Conservation (phyloP, 768 basidiomycete species). For the Agrocybe praecox region DNA sequence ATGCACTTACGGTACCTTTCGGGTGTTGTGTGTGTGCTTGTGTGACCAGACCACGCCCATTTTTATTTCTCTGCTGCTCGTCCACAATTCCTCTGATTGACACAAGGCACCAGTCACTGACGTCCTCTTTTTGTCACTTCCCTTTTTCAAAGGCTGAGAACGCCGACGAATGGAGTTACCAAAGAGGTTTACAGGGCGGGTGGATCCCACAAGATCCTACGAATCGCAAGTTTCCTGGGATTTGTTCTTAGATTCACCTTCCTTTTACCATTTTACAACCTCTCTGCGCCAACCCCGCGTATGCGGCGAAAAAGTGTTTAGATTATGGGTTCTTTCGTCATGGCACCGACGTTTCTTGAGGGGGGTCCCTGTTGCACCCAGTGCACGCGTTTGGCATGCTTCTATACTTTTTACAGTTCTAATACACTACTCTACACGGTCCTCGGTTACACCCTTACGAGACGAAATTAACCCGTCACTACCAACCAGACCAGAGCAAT, state of each 20-base stretch:
- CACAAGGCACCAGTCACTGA: not conserved
- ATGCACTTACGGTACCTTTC: not conserved
- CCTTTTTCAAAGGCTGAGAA: slow-evolving; percentile 41
- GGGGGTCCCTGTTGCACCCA: no score
- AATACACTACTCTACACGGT: not conserved
- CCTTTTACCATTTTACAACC: not conserved
- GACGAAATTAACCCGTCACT: not conserved
- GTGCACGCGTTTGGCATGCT: no score
- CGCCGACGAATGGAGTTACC: slow-evolving; percentile 79
- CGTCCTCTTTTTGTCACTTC: not conserved
- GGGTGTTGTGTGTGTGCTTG: not conserved
- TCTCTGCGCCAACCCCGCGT: not conserved
- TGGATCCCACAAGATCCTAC: slow-evolving; percentile 78
- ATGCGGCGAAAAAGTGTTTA: no score
- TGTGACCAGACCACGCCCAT: no score
- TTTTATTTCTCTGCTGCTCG: no score
- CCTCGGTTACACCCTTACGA: not conserved
- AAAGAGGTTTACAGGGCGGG: slow-evolving; percentile 70
- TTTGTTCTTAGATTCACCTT: slow-evolving; percentile 47
- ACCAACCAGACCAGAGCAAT: not conserved
- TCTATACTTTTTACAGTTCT: no score
- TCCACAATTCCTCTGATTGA: no score
- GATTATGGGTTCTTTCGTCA: no score
- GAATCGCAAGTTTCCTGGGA: slow-evolving; percentile 63
- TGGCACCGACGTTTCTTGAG: no score